These are phyloP conservation scores for Teratosphaeria pseudoeucalypti DNA, from an alignment of 2,329 filamentous ascomycete genomes.

Conservation along the genomic window DNA sequence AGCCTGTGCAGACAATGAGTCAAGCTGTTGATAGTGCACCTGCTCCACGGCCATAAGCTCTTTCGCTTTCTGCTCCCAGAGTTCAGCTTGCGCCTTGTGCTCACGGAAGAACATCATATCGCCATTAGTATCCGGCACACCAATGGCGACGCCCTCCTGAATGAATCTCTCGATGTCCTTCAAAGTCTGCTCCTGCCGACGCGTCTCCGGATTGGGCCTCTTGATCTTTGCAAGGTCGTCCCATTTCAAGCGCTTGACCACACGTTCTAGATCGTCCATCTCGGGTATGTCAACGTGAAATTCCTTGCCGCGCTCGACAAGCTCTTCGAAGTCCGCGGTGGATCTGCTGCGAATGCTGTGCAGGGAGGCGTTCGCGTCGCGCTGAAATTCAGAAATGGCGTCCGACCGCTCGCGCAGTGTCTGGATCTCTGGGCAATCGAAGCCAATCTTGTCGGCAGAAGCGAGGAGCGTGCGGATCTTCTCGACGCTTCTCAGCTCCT, in stretches of 20 bases:
- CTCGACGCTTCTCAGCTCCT: conserved; percentile 76
- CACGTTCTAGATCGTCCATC: conserved; percentile 67
- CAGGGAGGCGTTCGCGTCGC: conserved; percentile 60
- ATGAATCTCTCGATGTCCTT: conserved; percentile 72
- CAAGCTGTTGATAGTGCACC: conserved; percentile 88
- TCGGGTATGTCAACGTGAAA: conserved; percentile 91
- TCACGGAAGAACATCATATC: conserved; percentile 67
- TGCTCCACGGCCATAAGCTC: conserved; percentile 87
- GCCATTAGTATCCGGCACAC: conserved; percentile 70
- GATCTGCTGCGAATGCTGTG: conserved; percentile 54
- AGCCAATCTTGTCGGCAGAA: conserved; percentile 77
- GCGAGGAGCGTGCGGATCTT: conserved; percentile 78
- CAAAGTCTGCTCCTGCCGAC: conserved; percentile 53
- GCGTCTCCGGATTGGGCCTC: conserved; percentile 18
- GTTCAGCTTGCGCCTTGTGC: conserved; percentile 63
- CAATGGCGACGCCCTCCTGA: conserved; percentile 63
- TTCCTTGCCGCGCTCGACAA: conserved; percentile 77
- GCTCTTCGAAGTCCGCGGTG: conserved; percentile 70
- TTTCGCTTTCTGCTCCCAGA: conserved; percentile 87
- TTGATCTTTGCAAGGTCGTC: conserved; percentile 62
- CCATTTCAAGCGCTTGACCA: conserved; percentile 82
- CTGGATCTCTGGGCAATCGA: conserved; percentile 84
- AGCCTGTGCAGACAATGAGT: conserved; percentile 80
- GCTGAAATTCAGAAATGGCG: conserved; percentile 75
- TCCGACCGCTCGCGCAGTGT: conserved; percentile 76